phyloP scores from a whole-genome alignment of 345 rosid genomes.

The Brassica carinata region DNA sequence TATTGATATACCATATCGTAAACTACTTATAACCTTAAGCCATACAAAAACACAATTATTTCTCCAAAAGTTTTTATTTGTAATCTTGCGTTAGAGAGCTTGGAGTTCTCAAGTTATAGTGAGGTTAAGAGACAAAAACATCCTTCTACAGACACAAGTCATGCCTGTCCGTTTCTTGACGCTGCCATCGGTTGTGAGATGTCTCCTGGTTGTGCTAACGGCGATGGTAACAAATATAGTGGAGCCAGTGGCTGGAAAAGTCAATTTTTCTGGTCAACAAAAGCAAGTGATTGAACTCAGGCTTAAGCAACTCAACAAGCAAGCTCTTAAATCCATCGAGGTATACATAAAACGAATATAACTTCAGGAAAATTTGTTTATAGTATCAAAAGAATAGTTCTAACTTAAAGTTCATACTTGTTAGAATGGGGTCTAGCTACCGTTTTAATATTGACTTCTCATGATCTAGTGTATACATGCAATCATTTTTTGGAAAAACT shows the following conservation, averaged over 20 bases:
- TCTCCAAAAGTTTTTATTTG: not conserved
- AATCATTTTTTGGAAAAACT: too few species aligned
- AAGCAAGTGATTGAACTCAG: not conserved
- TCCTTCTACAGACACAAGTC: not conserved
- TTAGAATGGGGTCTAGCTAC: not conserved
- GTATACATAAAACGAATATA: not conserved
- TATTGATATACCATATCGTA: too few species aligned
- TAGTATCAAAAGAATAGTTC: not conserved
- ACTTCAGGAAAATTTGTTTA: not conserved
- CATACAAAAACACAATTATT: too few species aligned
- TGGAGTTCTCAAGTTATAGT: not conserved
- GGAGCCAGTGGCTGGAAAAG: not conserved
- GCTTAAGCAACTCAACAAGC: slow-evolving; percentile 5
- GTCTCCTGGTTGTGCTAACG: not conserved
- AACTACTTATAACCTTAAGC: too few species aligned
- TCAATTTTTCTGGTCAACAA: not conserved
- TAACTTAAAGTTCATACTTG: not conserved
- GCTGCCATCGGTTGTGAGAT: not conserved
- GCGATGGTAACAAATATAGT: not conserved
- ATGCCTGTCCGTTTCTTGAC: not conserved
- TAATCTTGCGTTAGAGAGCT: not conserved
- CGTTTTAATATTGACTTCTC: not conserved
- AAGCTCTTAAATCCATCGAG: slow-evolving; percentile 1
- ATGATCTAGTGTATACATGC: not conserved
- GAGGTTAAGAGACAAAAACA: not conserved